These are phyloP conservation scores for Hibiscus tridactylites DNA, from an alignment of 345 rosid species.

Conservation along the genomic window DNA sequence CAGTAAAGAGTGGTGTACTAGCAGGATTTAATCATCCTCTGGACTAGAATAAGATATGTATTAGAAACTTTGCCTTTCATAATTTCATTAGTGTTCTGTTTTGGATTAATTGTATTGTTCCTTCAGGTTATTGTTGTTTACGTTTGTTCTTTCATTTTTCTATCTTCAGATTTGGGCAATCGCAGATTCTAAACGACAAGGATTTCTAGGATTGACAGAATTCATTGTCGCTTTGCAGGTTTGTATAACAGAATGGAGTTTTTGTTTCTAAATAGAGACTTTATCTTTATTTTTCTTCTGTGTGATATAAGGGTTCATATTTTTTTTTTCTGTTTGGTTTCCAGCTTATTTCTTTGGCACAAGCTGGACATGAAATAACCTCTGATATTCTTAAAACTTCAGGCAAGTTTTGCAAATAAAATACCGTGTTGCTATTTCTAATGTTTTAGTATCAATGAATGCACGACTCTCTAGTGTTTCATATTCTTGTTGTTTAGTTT, in stretches of 20 bases:
- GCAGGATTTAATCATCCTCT: background rate
- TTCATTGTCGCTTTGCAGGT: slow-evolving; percentile 88
- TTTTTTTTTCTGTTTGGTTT: background rate
- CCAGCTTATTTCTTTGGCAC: slow-evolving; percentile 76
- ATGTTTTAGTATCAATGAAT: background rate
- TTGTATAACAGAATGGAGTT: background rate
- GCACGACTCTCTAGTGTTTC: background rate
- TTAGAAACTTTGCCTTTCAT: background rate
- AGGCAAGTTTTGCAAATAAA: slow-evolving; percentile 26
- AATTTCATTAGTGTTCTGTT: background rate
- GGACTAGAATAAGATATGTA: background rate
- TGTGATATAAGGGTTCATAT: background rate
- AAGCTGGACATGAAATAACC: slow-evolving; percentile 62
- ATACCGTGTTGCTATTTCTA: background rate
- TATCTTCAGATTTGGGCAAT: slow-evolving; percentile 68
- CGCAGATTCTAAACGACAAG: slow-evolving; percentile 80
- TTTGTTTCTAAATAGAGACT: background rate
- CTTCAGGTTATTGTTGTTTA: background rate
- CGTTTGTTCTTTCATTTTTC: background rate
- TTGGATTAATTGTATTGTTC: background rate
- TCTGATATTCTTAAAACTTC: slow-evolving; percentile 43
- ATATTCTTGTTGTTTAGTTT: background rate
- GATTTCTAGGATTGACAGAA: slow-evolving; percentile 65
- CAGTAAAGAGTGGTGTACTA: background rate
- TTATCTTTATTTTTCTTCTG: background rate